Evolutionary conservation across 2,329 filamentous ascomycete genomes (phyloP).

Genomic region (Diaporthe ilicicola): DNA sequence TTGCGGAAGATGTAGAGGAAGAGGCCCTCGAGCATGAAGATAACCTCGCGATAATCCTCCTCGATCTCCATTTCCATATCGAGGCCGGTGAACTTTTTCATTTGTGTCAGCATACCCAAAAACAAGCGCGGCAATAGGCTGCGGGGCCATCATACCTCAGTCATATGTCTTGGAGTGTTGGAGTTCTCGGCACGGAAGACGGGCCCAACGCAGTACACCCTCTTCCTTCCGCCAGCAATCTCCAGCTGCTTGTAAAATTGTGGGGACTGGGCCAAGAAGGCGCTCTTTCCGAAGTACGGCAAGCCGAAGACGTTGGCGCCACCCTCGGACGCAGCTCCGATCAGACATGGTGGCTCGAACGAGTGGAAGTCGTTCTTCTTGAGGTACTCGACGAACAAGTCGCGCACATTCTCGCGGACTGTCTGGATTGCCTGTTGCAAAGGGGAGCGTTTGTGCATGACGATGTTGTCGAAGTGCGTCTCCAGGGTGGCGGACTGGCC

Average conservation of each 20-base stretch:
- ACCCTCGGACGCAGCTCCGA: slow-evolving; percentile 90
- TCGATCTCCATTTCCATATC: slow-evolving; percentile 92
- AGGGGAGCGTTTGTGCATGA: slow-evolving; percentile 90
- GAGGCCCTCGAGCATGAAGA: slow-evolving; percentile 75
- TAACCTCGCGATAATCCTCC: slow-evolving; percentile 79
- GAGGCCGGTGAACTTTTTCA: slow-evolving; percentile 77
- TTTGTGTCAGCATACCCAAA: not conserved
- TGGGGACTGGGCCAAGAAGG: slow-evolving; percentile 81
- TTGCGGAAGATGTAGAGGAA: slow-evolving; percentile 83
- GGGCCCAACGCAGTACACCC: slow-evolving; percentile 80
- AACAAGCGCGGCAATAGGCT: not conserved
- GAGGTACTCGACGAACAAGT: slow-evolving; percentile 67
- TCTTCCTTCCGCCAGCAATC: slow-evolving; percentile 80
- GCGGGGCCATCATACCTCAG: slow-evolving; percentile 60
- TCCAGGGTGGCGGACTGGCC: slow-evolving; percentile 79
- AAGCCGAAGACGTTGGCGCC: slow-evolving; percentile 91
- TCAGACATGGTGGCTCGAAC: slow-evolving; percentile 89
- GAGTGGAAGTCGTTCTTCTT: slow-evolving; percentile 77
- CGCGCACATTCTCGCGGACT: slow-evolving; percentile 44
- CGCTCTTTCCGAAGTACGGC: slow-evolving; percentile 87
- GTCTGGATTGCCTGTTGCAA: slow-evolving; percentile 83
- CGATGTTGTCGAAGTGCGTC: slow-evolving; percentile 89
- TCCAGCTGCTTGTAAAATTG: slow-evolving; percentile 91
- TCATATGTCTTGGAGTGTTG: slow-evolving; percentile 86
- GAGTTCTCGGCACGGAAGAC: slow-evolving; percentile 89